Base-by-base conservation (phyloP, 345 rosid species). In the Anacardium occidentale region DNA sequence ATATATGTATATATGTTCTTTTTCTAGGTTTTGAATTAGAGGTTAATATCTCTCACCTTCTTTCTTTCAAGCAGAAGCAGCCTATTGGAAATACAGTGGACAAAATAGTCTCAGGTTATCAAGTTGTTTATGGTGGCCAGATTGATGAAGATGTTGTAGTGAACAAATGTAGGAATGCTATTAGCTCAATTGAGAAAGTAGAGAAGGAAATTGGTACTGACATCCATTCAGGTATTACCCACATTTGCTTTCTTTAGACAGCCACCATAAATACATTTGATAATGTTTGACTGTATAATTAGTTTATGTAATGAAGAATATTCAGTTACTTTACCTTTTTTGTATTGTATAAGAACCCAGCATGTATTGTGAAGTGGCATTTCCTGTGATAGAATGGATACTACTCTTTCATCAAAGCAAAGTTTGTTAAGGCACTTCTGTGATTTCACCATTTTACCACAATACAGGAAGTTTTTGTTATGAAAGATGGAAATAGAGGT, bases 91-190 rank as follows among this genome's bases (percentile, higher is more conserved):
- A 77, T 66, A 54, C 75, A 22, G 56, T 90, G 76, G 93, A 87
- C 68, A 94, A 83, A 79, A 80, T 94, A 76, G 88, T 90, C 56
- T 83, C 94, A 77, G 86, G 87, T 77, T 85, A 87, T 79, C 90
- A 87, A 76, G 83, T 75, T 75, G 85, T 86, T 82, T 80, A 82
- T 48, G 83, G 93, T 37, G 74, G 83, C 62, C 89, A 81, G 50
- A 65, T 79, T 72, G 93, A 91, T 70, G 98, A 91, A 82, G 91
- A 87, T 70, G 75, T 59, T 44, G 48, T 83, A 76, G 71, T 86
- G 79, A 81, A 76, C 72, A 94, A 86, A 77, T 94, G 90, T 66
- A 87, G 88, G 68, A 84, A 64, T 77, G 92, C 91, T 47, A 66
- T 88, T 68, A 80, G 79, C 75, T 74, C 60, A 77, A 77, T 88